Conservation (phyloP, 1,139 yeast species). For the Spencermartinsiella ligniputridi region DNA sequence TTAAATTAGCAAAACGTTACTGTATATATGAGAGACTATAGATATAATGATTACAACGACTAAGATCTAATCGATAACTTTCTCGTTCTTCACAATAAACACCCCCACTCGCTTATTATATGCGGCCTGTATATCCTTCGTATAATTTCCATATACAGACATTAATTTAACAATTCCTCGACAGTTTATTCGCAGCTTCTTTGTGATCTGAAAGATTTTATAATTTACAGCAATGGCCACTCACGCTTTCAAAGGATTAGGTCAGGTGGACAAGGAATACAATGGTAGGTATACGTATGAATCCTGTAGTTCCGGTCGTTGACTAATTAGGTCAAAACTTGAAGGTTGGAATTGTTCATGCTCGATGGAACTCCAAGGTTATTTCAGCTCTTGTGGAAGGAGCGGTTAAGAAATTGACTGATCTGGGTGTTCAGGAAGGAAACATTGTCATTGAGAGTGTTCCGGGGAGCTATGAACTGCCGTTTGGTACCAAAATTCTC, state of each 20-base stretch:
- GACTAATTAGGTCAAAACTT: constrained; percentile 46
- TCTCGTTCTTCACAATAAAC: too few species aligned
- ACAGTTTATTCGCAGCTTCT: background rate
- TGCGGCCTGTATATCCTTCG: too few species aligned
- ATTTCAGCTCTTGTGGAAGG: constrained; percentile 81
- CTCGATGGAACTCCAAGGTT: constrained; percentile 84
- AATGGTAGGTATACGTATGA: constrained; percentile 35
- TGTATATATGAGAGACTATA: too few species aligned
- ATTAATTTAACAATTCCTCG: too few species aligned
- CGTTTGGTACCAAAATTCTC: constrained; percentile 65
- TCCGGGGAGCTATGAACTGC: constrained; percentile 94
- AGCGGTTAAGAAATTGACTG: constrained; percentile 54
- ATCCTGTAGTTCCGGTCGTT: background rate
- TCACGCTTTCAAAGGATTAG: constrained; percentile 54
- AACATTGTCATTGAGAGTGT: constrained; percentile 79
- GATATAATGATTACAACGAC: too few species aligned
- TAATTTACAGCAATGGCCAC: constrained; percentile 9
- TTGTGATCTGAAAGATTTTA: too few species aligned
- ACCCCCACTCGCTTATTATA: too few species aligned
- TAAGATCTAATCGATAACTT: too few species aligned
- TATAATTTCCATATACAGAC: too few species aligned
- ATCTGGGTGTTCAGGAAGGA: constrained; percentile 66
- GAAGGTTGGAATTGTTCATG: constrained; percentile 83
- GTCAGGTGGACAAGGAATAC: constrained; percentile 63
- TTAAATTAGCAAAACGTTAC: too few species aligned